Evolutionary conservation across 192 early-diverging fungal genomes (phyloP).

Genomic region (Backusella macrospora): DNA sequence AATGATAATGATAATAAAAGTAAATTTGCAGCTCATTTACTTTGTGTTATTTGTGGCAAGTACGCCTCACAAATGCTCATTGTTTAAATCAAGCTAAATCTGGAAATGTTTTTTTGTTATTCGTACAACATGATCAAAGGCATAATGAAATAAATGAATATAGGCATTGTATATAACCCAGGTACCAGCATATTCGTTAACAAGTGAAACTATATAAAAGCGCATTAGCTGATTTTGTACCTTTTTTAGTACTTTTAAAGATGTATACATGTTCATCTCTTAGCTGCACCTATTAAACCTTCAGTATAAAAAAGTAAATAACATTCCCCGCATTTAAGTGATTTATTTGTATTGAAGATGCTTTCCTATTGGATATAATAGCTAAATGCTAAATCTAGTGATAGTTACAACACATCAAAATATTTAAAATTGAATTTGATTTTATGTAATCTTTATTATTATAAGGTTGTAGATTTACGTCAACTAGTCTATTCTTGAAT

Average conservation of each 20-base stretch:
- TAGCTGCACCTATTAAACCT: not conserved
- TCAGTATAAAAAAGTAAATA: not conserved
- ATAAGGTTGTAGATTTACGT: not conserved
- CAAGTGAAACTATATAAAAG: not conserved
- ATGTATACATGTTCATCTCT: not conserved
- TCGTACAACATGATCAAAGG: not conserved
- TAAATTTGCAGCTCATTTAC: slow-evolving; percentile 22
- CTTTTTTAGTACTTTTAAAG: not conserved
- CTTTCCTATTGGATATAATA: not conserved
- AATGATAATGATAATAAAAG: slow-evolving; percentile 12
- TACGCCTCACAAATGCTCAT: slow-evolving; percentile 15
- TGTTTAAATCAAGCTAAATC: not conserved
- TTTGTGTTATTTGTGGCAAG: slow-evolving; percentile 48
- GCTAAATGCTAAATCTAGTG: not conserved
- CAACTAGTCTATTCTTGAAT: not conserved
- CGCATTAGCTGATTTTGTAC: not conserved
- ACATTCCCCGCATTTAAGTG: not conserved
- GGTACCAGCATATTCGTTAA: not conserved
- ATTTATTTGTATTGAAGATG: not conserved
- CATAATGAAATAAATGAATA: not conserved
- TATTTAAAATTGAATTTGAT: too few relatives aligned
- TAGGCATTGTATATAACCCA: not conserved
- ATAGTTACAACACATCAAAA: too few relatives aligned
- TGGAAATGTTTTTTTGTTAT: not conserved
- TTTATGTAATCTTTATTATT: too few relatives aligned